phyloP scores from a whole-genome alignment of 2,329 filamentous ascomycete genomes.

The Exophiala aquamarina region DNA sequence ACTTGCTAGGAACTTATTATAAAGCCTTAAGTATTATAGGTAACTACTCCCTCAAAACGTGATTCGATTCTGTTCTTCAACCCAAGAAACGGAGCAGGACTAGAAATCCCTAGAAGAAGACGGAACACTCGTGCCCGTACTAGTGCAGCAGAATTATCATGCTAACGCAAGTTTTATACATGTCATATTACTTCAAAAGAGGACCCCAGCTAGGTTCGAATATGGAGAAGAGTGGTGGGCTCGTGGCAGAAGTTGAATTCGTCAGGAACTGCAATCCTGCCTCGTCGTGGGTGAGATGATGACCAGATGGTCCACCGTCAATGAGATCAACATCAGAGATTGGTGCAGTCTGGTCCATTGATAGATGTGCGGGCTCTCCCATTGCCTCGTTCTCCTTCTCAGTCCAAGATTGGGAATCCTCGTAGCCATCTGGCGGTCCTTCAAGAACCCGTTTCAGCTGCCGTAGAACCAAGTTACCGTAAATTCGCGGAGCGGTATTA shows the following conservation, averaged over 20 bases:
- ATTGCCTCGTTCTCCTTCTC: neutral
- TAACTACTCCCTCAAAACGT: too few species aligned
- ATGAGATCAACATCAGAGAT: neutral
- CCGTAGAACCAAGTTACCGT: conserved; percentile 5
- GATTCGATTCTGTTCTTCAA: too few species aligned
- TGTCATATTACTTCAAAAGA: conserved; percentile 3
- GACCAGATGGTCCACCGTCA: neutral
- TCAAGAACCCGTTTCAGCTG: conserved; percentile 1
- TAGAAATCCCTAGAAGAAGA: too few species aligned
- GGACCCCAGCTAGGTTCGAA: conserved; percentile 11
- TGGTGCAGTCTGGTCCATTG: neutral
- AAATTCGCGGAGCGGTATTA: conserved; percentile 5
- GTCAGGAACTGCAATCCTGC: neutral
- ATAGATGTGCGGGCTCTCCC: neutral
- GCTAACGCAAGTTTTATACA: neutral
- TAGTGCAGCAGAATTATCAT: too few species aligned
- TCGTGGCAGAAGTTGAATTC: neutral
- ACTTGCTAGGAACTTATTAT: too few species aligned
- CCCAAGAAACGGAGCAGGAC: too few species aligned
- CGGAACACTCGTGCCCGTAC: too few species aligned
- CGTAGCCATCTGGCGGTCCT: neutral
- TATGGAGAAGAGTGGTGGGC: conserved; percentile 8
- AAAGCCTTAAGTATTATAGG: too few species aligned
- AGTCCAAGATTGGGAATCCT: conserved; percentile 6
- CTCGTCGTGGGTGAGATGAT: neutral